phyloP scores from a whole-genome alignment of 805 yeast genomes.

The Candida caryicola region DNA sequence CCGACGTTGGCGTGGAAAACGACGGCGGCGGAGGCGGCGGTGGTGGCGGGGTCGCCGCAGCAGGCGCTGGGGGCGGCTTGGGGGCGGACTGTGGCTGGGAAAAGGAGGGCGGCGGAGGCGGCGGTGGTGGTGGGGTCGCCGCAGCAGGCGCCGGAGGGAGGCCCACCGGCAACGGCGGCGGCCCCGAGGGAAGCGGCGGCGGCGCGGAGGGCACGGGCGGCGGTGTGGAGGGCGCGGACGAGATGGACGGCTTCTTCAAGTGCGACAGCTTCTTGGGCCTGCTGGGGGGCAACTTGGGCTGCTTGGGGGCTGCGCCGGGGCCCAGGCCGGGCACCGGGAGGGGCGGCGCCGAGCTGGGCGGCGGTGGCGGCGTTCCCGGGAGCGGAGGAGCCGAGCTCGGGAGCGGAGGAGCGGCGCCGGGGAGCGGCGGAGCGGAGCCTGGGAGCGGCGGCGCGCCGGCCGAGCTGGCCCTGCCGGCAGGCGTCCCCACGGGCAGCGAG shows the following conservation, averaged over 20 bases:
- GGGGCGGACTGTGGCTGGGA: slow-evolving; percentile 15
- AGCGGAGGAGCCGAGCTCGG: slow-evolving; percentile 16
- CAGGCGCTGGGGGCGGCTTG: slow-evolving; percentile 11
- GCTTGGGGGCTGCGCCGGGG: slow-evolving; percentile 7
- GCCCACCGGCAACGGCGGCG: slow-evolving; percentile 19
- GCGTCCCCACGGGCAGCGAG: too few relatives aligned
- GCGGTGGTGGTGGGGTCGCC: slow-evolving; percentile 14
- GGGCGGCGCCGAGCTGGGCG: slow-evolving; percentile 17
- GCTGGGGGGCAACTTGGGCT: slow-evolving; percentile 36
- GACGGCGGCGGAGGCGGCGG: slow-evolving; percentile 11
- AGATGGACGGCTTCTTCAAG: slow-evolving; percentile 15
- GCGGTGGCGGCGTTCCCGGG: slow-evolving; percentile 22
- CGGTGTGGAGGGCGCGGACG: background rate
- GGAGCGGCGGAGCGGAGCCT: slow-evolving; percentile 17
- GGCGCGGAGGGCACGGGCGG: slow-evolving; percentile 4
- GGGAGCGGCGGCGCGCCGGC: slow-evolving; percentile 12
- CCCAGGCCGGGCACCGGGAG: slow-evolving; percentile 15
- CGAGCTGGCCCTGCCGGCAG: background rate
- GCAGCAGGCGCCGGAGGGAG: slow-evolving; percentile 12
- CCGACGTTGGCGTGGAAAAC: slow-evolving; percentile 10
- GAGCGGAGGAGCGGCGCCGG: slow-evolving; percentile 20
- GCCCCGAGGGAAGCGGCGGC: slow-evolving; percentile 9
- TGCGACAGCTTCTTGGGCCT: slow-evolving; percentile 41
- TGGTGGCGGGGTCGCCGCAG: too few relatives aligned
- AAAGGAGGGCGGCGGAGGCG: slow-evolving; percentile 11